These are phyloP conservation scores for Dispira simplex DNA, from an alignment of 192 early-diverging fungal genomes.

Conservation along the genomic window DNA sequence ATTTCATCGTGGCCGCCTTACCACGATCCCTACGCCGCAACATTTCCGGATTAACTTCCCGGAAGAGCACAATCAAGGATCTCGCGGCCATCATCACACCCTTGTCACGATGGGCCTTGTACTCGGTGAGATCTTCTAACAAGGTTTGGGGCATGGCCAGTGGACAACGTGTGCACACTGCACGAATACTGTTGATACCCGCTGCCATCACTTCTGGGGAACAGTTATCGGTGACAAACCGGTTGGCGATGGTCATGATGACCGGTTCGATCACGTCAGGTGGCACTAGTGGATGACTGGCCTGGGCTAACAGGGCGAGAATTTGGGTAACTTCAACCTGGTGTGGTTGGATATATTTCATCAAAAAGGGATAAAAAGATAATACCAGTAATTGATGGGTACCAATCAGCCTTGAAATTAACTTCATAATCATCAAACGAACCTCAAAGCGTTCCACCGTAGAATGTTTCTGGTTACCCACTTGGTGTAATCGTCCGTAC, in stretches of 20 bases:
- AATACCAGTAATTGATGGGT: constrained; percentile 86
- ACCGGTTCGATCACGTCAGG: constrained; percentile 82
- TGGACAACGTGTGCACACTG: constrained; percentile 77
- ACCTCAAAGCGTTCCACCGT: constrained; percentile 82
- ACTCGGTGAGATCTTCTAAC: constrained; percentile 78
- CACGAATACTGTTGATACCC: constrained; percentile 76
- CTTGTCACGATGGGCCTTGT: constrained; percentile 88
- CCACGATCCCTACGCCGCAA: constrained; percentile 87
- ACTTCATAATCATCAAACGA: constrained; percentile 80
- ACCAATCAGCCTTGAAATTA: constrained; percentile 89
- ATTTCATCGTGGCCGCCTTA: constrained; percentile 57
- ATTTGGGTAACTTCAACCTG: constrained; percentile 90
- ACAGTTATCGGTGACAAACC: constrained; percentile 88
- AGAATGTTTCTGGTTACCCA: constrained; percentile 28
- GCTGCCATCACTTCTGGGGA: constrained; percentile 90
- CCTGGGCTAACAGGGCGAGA: constrained; percentile 78
- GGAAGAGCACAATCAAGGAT: constrained; percentile 78
- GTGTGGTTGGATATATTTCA: constrained; percentile 89
- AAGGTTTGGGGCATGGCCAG: constrained; percentile 74
- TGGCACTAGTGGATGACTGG: constrained; percentile 83
- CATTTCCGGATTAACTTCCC: constrained; percentile 92
- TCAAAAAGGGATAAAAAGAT: constrained; percentile 84
- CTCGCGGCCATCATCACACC: constrained; percentile 87
- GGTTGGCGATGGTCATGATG: constrained; percentile 84
- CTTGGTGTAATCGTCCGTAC: constrained; percentile 57